Evolutionary conservation across 495 filamentous ascomycete species (phyloP).

Genomic region (Corynascus novoguineensis): DNA sequence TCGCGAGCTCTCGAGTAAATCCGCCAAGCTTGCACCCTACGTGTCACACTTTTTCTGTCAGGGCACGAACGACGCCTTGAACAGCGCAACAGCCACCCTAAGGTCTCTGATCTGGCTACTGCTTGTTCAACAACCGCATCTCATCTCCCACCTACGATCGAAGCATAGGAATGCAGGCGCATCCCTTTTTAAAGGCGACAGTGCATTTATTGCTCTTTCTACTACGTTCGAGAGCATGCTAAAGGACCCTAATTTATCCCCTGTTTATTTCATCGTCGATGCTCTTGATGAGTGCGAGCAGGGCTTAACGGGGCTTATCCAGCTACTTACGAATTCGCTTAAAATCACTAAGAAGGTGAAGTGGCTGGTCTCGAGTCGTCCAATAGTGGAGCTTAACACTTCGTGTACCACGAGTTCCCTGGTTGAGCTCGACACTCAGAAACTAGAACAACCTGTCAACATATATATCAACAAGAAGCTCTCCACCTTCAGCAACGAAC

Average conservation of each 20-base stretch:
- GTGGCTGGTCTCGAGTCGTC: constrained; percentile 39
- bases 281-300: constrained; percentile 25
- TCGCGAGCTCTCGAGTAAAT: constrained; percentile 24
- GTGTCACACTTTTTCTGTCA: constrained; percentile 34
- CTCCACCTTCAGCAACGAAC: constrained; percentile 9
- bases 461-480: constrained; percentile 36
- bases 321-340: constrained; percentile 17
- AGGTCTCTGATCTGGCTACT: constrained; percentile 33
- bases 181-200: constrained; percentile 32
- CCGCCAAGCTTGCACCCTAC: constrained; percentile 4
- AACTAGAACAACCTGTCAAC: constrained; percentile 15
- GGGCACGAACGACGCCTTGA: constrained; percentile 27
- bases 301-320: constrained; percentile 7
- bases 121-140: constrained; percentile 28
- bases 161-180: constrained; percentile 23
- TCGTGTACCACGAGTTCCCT: constrained; percentile 26
- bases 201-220: constrained; percentile 31
- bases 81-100: constrained; percentile 30
- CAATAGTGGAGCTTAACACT: constrained; percentile 17
- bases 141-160: constrained; percentile 32
- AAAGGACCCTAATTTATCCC: constrained; percentile 24
- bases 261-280: constrained; percentile 34
- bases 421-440: constrained; percentile 18
- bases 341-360: constrained; percentile 25
- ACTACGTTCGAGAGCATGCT: constrained; percentile 35